Percentiles rank a stretch among this genome's conserved stretches.
Conservation (phyloP, 148 eudicot species). For the Nyssa sinensis region DNA sequence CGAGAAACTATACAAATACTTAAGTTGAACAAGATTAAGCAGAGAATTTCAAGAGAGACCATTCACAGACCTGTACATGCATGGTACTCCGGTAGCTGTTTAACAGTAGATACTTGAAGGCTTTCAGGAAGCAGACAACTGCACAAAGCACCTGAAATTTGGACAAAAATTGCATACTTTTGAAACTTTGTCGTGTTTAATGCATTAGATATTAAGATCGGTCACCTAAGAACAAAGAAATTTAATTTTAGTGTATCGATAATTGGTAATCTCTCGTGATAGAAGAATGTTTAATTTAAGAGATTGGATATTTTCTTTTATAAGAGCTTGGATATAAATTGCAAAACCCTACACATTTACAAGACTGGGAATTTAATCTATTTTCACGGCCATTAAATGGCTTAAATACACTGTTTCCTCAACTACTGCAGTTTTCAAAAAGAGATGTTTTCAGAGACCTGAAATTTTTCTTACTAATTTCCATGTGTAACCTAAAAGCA, state of each 20-base stretch:
- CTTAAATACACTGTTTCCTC: neutral
- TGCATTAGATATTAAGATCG: neutral
- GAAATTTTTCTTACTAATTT: neutral
- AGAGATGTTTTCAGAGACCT: neutral
- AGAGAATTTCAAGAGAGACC: neutral
- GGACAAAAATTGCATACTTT: neutral
- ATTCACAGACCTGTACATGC: conserved; percentile 45
- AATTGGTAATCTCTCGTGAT: no score
- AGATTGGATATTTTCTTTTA: neutral
- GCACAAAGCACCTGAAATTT: conserved; percentile 60
- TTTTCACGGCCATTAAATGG: neutral
- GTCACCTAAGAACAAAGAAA: neutral
- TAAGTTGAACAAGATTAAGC: neutral
- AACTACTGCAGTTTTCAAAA: neutral
- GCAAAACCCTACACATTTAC: no score
- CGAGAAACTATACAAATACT: neutral
- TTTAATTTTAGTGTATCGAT: neutral
- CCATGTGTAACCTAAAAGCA: neutral
- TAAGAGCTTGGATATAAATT: no score
- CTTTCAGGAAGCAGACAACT: conserved; percentile 86
- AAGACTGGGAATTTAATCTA: neutral
- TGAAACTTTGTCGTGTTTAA: neutral
- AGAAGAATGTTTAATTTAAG: neutral
- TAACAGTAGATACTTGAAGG: conserved; percentile 70
- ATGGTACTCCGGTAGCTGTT: conserved; percentile 69